Evolutionary conservation across 768 basidiomycete species (phyloP).

Genomic region (Cystobasidiopsis lactophilus): DNA sequence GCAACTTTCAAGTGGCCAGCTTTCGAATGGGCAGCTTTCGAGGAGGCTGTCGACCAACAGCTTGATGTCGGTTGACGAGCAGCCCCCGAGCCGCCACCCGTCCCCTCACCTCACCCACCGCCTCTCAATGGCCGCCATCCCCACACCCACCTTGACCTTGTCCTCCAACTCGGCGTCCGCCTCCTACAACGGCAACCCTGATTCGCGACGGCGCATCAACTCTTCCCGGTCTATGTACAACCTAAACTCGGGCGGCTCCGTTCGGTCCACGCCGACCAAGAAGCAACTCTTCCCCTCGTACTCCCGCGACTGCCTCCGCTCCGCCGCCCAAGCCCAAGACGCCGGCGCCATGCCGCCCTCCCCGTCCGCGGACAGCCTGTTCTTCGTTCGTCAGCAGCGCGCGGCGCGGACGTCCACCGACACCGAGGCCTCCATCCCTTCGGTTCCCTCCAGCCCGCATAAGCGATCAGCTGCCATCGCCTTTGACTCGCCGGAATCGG

Average conservation of each 20-base stretch:
- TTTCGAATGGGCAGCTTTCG: too few species aligned
- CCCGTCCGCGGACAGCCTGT: not conserved
- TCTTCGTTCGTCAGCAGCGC: not conserved
- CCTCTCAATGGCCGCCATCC: not conserved
- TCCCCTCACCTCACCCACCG: not conserved
- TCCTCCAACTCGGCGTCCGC: not conserved
- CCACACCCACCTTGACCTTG: not conserved
- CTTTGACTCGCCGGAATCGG: not conserved
- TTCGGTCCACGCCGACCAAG: too few species aligned
- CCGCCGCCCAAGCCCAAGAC: not conserved
- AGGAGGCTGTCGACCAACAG: not conserved
- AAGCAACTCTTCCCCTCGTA: not conserved
- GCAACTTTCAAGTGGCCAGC: too few species aligned
- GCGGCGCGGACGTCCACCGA: not conserved
- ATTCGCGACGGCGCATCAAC: conserved; percentile 2
- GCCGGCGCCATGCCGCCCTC: not conserved
- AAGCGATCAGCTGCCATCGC: not conserved
- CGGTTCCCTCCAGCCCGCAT: not conserved
- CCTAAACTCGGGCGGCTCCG: not conserved
- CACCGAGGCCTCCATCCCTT: not conserved
- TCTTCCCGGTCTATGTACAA: conserved; percentile 8
- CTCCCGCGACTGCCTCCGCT: not conserved
- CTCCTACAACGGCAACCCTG: not conserved
- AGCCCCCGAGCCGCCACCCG: conserved; percentile 1
- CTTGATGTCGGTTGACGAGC: conserved; percentile 9